A percentile compares a stretch with the other conserved stretches of the same genome.
Conservation (phyloP, 106 monocot species). For the Chionographis japonica region DNA sequence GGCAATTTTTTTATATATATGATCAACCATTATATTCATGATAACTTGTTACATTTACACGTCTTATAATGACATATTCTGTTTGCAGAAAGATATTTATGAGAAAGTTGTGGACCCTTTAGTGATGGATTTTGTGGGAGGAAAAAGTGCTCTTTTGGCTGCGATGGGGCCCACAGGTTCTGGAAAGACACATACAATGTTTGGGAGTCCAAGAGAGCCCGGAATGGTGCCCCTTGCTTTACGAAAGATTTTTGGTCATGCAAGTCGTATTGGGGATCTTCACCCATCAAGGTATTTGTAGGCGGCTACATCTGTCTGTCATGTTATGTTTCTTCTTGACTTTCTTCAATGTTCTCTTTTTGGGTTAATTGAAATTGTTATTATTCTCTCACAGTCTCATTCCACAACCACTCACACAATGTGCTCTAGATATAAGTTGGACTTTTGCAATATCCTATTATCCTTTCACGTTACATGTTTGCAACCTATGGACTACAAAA, state of each 20-base stretch:
- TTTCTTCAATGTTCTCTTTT: not conserved
- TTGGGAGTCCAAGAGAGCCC: conserved; percentile 63
- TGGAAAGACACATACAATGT: conserved; percentile 90
- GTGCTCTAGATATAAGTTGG: too few species aligned
- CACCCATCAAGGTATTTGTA: conserved; percentile 21
- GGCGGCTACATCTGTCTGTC: not conserved
- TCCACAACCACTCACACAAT: too few species aligned
- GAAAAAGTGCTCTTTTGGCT: conserved; percentile 71
- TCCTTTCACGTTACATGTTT: too few species aligned
- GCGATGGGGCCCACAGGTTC: conserved; percentile 91
- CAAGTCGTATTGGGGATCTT: conserved; percentile 10
- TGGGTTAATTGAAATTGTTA: too few species aligned
- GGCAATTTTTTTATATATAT: too few species aligned
- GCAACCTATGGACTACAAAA: too few species aligned
- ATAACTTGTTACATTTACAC: too few species aligned
- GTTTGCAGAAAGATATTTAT: conserved; percentile 61
- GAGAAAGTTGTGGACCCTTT: conserved; percentile 65
- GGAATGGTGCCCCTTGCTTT: conserved; percentile 66
- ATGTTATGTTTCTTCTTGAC: not conserved
- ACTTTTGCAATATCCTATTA: too few species aligned
- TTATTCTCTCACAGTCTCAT: too few species aligned
- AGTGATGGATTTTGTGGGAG: conserved; percentile 60
- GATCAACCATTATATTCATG: too few species aligned
- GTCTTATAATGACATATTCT: not conserved
- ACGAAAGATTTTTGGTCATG: conserved; percentile 36